These are phyloP conservation scores for Fraxinus dipetala DNA, from an alignment of 305 asterid genomes.

Conservation along the genomic window DNA sequence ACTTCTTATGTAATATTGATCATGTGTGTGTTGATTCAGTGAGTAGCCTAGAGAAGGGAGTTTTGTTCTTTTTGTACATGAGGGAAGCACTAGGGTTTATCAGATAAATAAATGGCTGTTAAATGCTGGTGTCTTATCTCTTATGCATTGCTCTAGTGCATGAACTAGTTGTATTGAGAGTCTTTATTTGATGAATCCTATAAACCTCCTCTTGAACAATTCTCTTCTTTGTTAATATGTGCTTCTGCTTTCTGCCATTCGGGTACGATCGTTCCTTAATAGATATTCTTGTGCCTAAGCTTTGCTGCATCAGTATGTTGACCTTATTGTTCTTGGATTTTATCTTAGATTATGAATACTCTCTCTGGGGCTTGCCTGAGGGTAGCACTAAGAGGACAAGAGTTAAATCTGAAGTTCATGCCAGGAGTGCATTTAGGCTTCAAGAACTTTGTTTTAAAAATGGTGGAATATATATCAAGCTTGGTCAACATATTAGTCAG, in stretches of 20 bases:
- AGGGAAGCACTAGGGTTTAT: background rate
- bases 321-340: constrained; percentile 22
- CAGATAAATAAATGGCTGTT: background rate
- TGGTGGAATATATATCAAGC: constrained; percentile 96
- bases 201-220: background rate
- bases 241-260: background rate
- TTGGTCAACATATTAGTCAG: constrained; percentile 94
- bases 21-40: background rate
- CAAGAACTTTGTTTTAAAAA: constrained; percentile 89
- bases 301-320: constrained; percentile 14
- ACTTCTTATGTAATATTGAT: background rate
- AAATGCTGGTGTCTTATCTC: background rate
- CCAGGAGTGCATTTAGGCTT: constrained; percentile 78
- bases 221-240: background rate
- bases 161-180: background rate
- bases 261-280: background rate
- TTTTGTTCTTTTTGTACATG: background rate
- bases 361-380: constrained; percentile 85
- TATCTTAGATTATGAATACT: constrained; percentile 73
- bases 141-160: background rate
- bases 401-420: constrained; percentile 77
- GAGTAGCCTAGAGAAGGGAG: background rate
- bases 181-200: background rate
- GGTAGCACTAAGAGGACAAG: constrained; percentile 71
- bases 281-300: background rate